Evolutionary conservation across 345 rosid genomes (phyloP), one percentile per base, ranked within the genome.

Genomic region (Hibiscus syriacus): DNA sequence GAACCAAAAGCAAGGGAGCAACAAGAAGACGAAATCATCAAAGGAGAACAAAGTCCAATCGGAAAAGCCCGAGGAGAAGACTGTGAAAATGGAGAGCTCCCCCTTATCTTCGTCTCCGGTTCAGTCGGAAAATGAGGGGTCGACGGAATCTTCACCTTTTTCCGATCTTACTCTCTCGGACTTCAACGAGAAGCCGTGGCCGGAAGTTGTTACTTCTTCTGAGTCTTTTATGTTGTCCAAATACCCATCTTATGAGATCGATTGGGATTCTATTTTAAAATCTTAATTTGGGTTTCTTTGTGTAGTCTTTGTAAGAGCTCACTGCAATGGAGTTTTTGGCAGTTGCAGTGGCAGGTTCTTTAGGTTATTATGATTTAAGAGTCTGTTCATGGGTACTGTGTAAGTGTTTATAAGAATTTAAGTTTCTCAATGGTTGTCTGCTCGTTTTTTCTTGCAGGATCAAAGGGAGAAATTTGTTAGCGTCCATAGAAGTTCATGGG

Each of bases 171-270:
- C 89, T 32, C 77, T 78, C 30, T 67, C 79, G 32, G 92, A 86
- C 16, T 57, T 74, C 26, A 70, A 81, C 39, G 81, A 81, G 39
- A 70, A 78, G 38, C 76, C 64, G 50, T 83, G 90, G 89, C 80
- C 79, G 2, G 61, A 55, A n/a, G 41, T 53, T 39, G 50, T 16
- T 12, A 76, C 54, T 16, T 46, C 62, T 5, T 70, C 85, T 11
- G 92, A 90, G 70, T 83, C 79, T 29, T 88, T 85, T 63, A 41
- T 76, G 73, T 74, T 90, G 90, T 87, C 90, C 71, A 92, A 88
- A 78, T 92, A 25, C 73, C 97, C 98, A 2, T 92, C 98, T 19
- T 82, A 80, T 32, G 98, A 92, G 84, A 92, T 90, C 16, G 98
- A 92, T 55, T 92, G 97, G 97, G 95, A 82, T 88, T 20, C 55